Base-by-base conservation (phyloP, 116 monocot genomes). In the Zostera marina region DNA sequence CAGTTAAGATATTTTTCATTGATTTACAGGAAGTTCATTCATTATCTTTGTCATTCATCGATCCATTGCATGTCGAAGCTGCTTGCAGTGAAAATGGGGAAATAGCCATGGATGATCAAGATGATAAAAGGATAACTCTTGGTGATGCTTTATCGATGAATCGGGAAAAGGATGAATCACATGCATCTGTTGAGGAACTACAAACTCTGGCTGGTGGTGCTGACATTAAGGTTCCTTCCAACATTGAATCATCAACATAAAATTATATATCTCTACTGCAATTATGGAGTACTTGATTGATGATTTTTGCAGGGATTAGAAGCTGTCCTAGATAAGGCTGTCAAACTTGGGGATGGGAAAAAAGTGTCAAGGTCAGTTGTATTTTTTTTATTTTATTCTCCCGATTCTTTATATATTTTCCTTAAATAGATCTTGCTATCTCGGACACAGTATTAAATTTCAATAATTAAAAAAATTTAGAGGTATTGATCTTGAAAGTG, bases 311-410 rank as follows among this genome's bases (percentile, higher is more conserved):
- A 99, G 98, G 91, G 90, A 23, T 55, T 99, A 53, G 91, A 98
- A 68, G 98, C 98, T 62, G 86, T 91, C 54, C 98, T 99, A 44
- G 91, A 99, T 66, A 90, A 90, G 63, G 98, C 81, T 71, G 79
- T 99, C 54, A 81, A 79, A 63, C 69, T 79, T 72, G 98, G 87
- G 55, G 70, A 91, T 79, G 91, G 86, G 11, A 72, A 77, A 43
- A 86, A 83, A 70, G 46, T 84, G 12, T 64, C 75, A 74, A 56
- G 87, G 91, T 99, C 74, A 44, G 41, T 9, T 19, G 20, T 42
- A 20, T 20, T 42, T 7, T 20, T 41, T 41, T 59, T 41, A 53
- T 21, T 32, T 45, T 8, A n/a, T 8, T 47, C 16, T 32, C 0
- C 0, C 32, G 9, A n/a, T 11, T 24, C 23, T 15, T 32, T 61